Evolutionary conservation across 176 grass and related monocot species (phyloP).

Genomic region (Guadua angustifolia): DNA sequence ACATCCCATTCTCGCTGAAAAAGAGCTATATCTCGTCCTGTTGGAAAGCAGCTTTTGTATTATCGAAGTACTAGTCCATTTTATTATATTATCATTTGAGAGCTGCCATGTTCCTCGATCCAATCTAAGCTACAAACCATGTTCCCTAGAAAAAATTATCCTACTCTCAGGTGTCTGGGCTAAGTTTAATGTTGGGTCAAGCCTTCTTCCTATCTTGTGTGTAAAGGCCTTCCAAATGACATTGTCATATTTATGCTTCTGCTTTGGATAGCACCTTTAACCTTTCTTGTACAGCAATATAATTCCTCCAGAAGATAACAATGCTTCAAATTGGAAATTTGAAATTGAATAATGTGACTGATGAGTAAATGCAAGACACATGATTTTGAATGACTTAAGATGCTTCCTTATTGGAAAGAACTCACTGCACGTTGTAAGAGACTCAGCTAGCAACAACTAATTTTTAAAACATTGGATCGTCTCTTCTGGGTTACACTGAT

Average conservation of each 20-base stretch:
- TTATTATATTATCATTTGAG: conserved; percentile 16
- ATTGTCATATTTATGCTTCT: neutral
- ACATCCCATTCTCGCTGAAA: neutral
- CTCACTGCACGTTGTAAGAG: neutral
- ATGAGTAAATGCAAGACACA: neutral
- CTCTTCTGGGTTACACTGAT: neutral
- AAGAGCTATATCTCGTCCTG: neutral
- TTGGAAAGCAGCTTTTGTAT: neutral
- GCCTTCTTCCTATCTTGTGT: conserved; percentile 2
- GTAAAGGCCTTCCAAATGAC: conserved; percentile 2
- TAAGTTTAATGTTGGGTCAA: conserved; percentile 1
- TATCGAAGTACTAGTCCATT: neutral
- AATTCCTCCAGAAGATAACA: neutral
- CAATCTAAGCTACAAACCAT: neutral
- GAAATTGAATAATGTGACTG: neutral
- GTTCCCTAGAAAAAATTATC: neutral
- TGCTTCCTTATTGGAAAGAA: neutral
- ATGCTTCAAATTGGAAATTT: neutral
- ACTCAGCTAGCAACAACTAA: neutral
- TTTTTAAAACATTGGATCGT: neutral
- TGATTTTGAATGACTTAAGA: neutral
- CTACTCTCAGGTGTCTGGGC: neutral
- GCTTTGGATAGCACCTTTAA: neutral
- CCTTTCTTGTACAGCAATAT: neutral
- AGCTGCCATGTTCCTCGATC: neutral